phyloP scores from a whole-genome alignment of 108 stramenopile species.

The Craspedostauros australis region DNA sequence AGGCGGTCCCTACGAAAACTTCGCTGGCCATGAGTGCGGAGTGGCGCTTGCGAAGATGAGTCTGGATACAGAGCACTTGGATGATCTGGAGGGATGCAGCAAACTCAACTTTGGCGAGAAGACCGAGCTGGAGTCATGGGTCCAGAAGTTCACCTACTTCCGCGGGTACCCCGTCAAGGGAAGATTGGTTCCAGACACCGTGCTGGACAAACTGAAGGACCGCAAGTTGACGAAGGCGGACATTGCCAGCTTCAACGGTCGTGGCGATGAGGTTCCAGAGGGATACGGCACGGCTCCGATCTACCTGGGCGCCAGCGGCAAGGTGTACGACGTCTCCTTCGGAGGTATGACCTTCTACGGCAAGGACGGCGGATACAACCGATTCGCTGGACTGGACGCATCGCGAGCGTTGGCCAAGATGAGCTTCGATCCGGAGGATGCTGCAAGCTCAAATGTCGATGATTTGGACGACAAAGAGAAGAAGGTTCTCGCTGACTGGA shows the following conservation, averaged over 20 bases:
- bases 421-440: slow-evolving; percentile 90
- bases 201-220: slow-evolving; percentile 37
- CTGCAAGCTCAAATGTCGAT: slow-evolving; percentile 58
- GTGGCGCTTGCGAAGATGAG: slow-evolving; percentile 90
- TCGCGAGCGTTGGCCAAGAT: slow-evolving; percentile 94
- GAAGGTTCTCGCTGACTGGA: slow-evolving; percentile 91
- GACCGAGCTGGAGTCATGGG: slow-evolving; percentile 81
- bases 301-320: slow-evolving; percentile 71
- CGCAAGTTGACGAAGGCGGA: slow-evolving; percentile 66
- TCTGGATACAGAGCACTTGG: slow-evolving; percentile 80
- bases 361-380: slow-evolving; percentile 67
- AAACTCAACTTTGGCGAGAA: slow-evolving; percentile 80
- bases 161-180: slow-evolving; percentile 89
- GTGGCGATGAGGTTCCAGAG: slow-evolving; percentile 42
- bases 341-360: slow-evolving; percentile 82
- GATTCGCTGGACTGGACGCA: slow-evolving; percentile 94
- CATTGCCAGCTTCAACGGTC: slow-evolving; percentile 51
- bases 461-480: slow-evolving; percentile 80
- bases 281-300: slow-evolving; percentile 76
- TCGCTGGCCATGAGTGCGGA: slow-evolving; percentile 95
- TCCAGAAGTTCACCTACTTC: slow-evolving; percentile 89
- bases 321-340: slow-evolving; percentile 94
- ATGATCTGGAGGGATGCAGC: slow-evolving; percentile 62
- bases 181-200: slow-evolving; percentile 59
- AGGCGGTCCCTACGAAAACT: slow-evolving; percentile 84